These are phyloP conservation scores for Meyerozyma sp. DNA, from an alignment of 1,139 yeast species.

Conservation along the genomic window DNA sequence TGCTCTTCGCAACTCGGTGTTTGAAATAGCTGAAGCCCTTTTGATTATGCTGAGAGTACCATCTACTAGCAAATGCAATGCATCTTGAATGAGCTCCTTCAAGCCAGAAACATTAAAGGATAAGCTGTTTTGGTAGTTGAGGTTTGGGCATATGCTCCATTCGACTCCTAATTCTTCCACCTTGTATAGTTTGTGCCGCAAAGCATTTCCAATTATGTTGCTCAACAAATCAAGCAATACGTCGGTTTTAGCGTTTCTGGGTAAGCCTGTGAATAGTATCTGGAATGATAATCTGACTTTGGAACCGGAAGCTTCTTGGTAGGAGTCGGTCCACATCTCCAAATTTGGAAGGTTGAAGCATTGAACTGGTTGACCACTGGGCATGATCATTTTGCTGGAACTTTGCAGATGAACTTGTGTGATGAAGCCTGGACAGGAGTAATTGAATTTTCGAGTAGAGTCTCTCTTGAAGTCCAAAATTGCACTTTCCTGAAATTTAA, in stretches of 20 bases:
- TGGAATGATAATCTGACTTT: constrained; percentile 41
- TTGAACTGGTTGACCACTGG: not conserved
- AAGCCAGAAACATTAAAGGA: constrained; percentile 48
- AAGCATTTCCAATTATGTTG: constrained; percentile 34
- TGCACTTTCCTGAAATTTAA: constrained; percentile 1
- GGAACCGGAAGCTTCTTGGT: constrained; percentile 7
- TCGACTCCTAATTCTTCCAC: constrained; percentile 47
- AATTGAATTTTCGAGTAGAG: too few relatives aligned
- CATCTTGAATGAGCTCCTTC: not conserved
- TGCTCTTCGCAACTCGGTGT: constrained; percentile 34
- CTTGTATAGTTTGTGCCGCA: constrained; percentile 41
- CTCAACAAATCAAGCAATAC: constrained; percentile 46
- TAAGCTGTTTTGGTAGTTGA: constrained; percentile 46
- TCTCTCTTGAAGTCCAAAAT: constrained; percentile 4
- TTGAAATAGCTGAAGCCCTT: constrained; percentile 10
- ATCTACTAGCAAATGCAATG: not conserved
- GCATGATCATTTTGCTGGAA: too few relatives aligned
- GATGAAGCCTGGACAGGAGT: too few relatives aligned
- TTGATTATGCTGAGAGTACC: constrained; percentile 6
- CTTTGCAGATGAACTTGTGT: too few relatives aligned
- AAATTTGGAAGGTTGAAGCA: not conserved
- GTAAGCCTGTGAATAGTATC: constrained; percentile 20
- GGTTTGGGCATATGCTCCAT: constrained; percentile 50
- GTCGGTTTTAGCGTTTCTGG: constrained; percentile 25
- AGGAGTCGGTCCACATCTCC: not conserved